Evolutionary conservation across 495 filamentous ascomycete species (phyloP), one percentile per base, ranked within the genome.

Genomic region (Melanomma pulvis-pyrius): DNA sequence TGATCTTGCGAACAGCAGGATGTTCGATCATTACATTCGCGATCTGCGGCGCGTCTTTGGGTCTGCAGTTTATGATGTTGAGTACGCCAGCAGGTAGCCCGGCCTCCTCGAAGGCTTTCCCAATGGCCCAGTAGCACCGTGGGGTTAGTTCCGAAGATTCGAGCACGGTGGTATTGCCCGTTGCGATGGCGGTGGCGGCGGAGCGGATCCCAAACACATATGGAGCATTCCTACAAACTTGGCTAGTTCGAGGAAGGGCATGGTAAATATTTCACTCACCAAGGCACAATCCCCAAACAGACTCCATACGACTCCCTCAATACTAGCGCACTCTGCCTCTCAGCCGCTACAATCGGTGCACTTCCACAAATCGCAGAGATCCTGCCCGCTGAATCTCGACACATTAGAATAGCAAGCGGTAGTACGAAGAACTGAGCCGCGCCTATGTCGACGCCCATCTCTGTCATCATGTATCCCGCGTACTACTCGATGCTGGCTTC

Each of bases 251-350:
- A 12, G 6, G 50, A n/a, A 7, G 28, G 15, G 7, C 12, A 39
- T 5, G 26, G 29, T 6, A 26, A 26, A 52, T 21, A 34, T 15
- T 24, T 11, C 8, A 55, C 60, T 36, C 7, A 63, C 57, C 92
- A 96, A 26, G 92, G 91, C n/a, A 90, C 90, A 76, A 96, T 90
- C 30, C 83, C 86, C 15, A 96, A 80, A 3, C 92, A 77, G 28
- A 93, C 91, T 17, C 92, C 92, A 71, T 87, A 91, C 6, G 92
- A 92, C 74, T 96, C 88, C 69, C 87, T 89, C 57, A 84, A 78
- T n/a, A 96, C 76, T 71, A 96, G 81, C 0, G 88, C 88, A 24
- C 82, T 80, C 56, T 78, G 78, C 1, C 82, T 82, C 15, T 83
- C 77, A 26, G 85, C 73, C 2, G 73, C 69, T 8, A 82, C 76